Evolutionary conservation across 257 asterid species (phyloP), one percentile per base, ranked within the genome.

Genomic region (Gentiana macrophylla): DNA sequence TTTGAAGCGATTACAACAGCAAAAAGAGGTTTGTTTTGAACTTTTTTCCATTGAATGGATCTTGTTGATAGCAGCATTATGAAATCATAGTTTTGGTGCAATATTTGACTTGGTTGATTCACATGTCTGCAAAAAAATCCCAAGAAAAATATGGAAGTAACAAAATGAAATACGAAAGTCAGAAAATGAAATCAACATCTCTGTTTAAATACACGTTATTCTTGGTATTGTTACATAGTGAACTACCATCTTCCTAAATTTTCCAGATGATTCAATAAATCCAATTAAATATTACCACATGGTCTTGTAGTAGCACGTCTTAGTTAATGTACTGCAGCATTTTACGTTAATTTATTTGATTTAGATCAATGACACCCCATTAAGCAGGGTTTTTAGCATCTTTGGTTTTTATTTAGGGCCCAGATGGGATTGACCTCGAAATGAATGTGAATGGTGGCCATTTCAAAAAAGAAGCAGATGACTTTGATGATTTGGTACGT

Each of bases 341-440:
- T 56, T 35, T 56, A 51, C 44, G 4, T 35, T 47, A 13, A 35
- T 36, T 41, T 58, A 44, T 9, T 35, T 61, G 47, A 8, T 37
- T 55, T 24, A 33, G 8, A 49, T 8, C 32, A 13, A 8, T 3
- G 44, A 44, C 13, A 2, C 34, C 41, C 24, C 49, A 50, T 32
- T 37, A 4, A 37, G 11, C 32, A 43, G 43, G 34, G 47, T 45
- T 53, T 11, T 5, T 52, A 38, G 33, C 4, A 3, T 4, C 2
- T 5, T 59, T 35, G 45, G 41, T 62, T 69, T 69, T 55, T 61
- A 38, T 80, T 70, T 63, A 92, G 99, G 94, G 97, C 63, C 73
- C 94, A 43, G 99, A 92, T 70, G 99, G 97, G 45, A 82, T 88
- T 56, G 99, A 92, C 79, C 65, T 92, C 72, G 99, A 92, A 73